phyloP scores from a whole-genome alignment of 306 rosid species.

The Glycine latifolia region DNA sequence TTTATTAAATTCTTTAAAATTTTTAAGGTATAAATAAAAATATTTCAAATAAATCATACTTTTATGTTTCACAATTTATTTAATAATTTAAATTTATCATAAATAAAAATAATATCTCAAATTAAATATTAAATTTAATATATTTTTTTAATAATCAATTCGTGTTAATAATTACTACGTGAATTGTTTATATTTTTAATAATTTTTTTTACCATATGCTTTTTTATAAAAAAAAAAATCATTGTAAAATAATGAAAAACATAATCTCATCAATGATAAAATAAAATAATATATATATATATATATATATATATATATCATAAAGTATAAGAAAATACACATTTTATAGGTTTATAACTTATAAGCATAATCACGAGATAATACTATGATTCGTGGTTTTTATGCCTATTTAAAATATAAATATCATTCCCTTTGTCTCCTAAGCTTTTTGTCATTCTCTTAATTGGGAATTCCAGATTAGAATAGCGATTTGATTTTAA shows the following conservation, averaged over 20 bases:
- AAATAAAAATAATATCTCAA: background rate
- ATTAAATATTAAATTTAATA: background rate
- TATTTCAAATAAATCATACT: background rate
- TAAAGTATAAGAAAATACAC: background rate
- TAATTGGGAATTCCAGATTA: too few relatives aligned
- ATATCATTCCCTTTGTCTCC: too few relatives aligned
- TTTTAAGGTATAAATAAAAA: too few relatives aligned
- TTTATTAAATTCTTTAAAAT: too few relatives aligned
- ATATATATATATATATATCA: too few relatives aligned
- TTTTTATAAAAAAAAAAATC: background rate
- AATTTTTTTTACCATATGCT: background rate
- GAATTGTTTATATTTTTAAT: background rate
- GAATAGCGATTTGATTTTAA: background rate
- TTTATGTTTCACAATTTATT: background rate
- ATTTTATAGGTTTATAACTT: too few relatives aligned
- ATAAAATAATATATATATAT: background rate
- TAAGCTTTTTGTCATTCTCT: too few relatives aligned
- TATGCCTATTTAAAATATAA: too few relatives aligned
- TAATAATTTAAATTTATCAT: background rate
- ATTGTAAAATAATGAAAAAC: background rate
- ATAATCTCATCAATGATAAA: background rate
- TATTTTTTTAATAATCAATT: background rate
- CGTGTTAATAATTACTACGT: background rate
- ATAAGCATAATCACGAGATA: too few relatives aligned
- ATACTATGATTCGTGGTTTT: too few relatives aligned